Evolutionary conservation across 768 basidiomycete genomes (phyloP).

Genomic region (Lactarius sanguifluus): DNA sequence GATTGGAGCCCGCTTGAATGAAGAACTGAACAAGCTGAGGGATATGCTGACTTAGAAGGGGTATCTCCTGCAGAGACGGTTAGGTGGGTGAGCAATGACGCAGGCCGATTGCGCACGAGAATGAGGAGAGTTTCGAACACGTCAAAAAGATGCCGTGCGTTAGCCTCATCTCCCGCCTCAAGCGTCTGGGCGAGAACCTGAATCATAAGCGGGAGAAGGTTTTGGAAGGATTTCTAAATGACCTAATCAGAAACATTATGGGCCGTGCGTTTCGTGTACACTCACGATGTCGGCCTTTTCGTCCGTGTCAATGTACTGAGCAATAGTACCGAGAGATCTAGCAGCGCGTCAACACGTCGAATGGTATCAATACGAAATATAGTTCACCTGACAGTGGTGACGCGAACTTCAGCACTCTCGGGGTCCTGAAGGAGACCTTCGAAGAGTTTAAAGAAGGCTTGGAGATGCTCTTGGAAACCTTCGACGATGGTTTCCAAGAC

Average conservation of each 20-base stretch:
- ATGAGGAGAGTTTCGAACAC: conserved; percentile 95
- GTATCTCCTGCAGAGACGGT: conserved; percentile 67
- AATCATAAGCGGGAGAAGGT: conserved; percentile 83
- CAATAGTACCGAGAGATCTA: conserved; percentile 87
- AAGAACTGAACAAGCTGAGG: conserved; percentile 88
- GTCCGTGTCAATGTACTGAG: conserved; percentile 86
- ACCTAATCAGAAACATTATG: conserved; percentile 9
- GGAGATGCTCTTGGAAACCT: conserved; percentile 76
- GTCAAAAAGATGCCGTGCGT: conserved; percentile 89
- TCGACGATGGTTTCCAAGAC: conserved; percentile 91
- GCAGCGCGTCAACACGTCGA: neutral
- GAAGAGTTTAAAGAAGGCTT: conserved; percentile 79
- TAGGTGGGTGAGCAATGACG: neutral
- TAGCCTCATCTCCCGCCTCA: conserved; percentile 72
- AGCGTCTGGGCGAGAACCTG: conserved; percentile 84
- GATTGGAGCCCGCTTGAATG: conserved; percentile 78
- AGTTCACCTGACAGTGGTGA: conserved; percentile 78
- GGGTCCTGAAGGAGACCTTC: conserved; percentile 70
- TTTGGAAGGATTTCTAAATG: conserved; percentile 79
- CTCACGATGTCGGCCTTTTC: conserved; percentile 86
- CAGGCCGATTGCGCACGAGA: conserved; percentile 51
- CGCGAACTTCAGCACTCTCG: conserved; percentile 85
- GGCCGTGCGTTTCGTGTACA: conserved; percentile 24
- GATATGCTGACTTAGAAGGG: conserved; percentile 87
- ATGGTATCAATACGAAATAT: neutral